Conservation (phyloP, 345 rosid species). For the Balakata baccata region DNA sequence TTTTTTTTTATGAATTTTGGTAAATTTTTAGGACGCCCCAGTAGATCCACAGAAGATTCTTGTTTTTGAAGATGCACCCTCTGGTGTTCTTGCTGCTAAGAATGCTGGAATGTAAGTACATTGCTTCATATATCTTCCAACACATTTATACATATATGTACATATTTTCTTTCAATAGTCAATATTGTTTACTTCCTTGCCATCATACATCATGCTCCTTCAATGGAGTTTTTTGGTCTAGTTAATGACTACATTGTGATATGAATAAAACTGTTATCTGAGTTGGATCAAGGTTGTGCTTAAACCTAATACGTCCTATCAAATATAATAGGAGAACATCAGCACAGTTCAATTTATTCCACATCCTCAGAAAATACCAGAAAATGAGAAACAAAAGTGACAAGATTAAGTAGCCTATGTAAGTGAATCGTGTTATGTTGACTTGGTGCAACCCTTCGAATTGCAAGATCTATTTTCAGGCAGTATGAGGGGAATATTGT, state of each 20-base stretch:
- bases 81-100: conserved; percentile 86
- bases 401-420: neutral
- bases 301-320: neutral
- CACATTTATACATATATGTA: conserved; percentile 1
- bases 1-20: conserved; percentile 15
- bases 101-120: conserved; percentile 86
- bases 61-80: conserved; percentile 95
- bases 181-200: neutral
- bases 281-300: neutral
- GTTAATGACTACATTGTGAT: neutral
- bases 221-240: neutral
- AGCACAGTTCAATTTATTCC: neutral
- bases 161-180: too few species aligned
- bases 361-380: too few species aligned
- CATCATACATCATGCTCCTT: neutral
- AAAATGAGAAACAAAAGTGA: neutral
- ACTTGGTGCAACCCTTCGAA: too few species aligned
- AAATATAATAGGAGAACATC: neutral
- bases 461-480: too few species aligned
- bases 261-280: neutral
- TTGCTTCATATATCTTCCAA: conserved; percentile 1
- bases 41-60: conserved; percentile 51
- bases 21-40: conserved; percentile 54
- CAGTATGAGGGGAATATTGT: too few species aligned
- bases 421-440: neutral